These are phyloP conservation scores for Colletotrichum musicola DNA, from an alignment of 2,329 filamentous ascomycete genomes.

Conservation along the genomic window DNA sequence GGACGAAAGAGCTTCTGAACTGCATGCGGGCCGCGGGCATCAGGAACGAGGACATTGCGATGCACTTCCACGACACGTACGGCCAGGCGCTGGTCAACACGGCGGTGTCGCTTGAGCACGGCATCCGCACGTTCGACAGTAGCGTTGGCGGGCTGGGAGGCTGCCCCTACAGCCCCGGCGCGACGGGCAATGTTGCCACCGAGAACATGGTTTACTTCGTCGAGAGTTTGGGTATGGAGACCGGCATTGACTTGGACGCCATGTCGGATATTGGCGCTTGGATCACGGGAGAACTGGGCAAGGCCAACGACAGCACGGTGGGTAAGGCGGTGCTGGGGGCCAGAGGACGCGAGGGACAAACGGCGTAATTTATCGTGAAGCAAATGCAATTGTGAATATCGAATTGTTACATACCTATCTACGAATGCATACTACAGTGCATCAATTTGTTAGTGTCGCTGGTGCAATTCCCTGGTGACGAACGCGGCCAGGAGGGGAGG, in stretches of 20 bases:
- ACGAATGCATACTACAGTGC: too few relatives aligned
- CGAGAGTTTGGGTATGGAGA: constrained; percentile 79
- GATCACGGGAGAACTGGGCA: constrained; percentile 75
- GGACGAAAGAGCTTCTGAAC: constrained; percentile 73
- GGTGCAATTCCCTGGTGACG: too few relatives aligned
- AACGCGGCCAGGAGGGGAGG: neutral
- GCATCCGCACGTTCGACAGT: constrained; percentile 82
- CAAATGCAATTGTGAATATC: too few relatives aligned
- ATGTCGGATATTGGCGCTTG: constrained; percentile 78
- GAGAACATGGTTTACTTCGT: constrained; percentile 87
- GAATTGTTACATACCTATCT: too few relatives aligned
- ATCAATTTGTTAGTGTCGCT: too few relatives aligned
- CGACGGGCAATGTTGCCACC: constrained; percentile 87
- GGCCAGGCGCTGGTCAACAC: constrained; percentile 88
- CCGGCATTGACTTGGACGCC: constrained; percentile 77
- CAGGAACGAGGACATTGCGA: constrained; percentile 76
- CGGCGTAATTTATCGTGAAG: constrained; percentile 12
- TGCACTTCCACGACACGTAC: constrained; percentile 93
- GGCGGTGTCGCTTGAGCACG: constrained; percentile 80
- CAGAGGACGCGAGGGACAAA: constrained; percentile 45
- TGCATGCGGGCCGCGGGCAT: constrained; percentile 77
- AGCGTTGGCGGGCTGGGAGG: constrained; percentile 86
- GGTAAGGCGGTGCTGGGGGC: constrained; percentile 73
- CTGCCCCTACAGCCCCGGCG: constrained; percentile 87
- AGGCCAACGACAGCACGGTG: constrained; percentile 74